These are phyloP conservation scores for Physcomitrellopsis africana DNA, from an alignment of 225 moss, liverwort and hornwort species.

Conservation along the genomic window DNA sequence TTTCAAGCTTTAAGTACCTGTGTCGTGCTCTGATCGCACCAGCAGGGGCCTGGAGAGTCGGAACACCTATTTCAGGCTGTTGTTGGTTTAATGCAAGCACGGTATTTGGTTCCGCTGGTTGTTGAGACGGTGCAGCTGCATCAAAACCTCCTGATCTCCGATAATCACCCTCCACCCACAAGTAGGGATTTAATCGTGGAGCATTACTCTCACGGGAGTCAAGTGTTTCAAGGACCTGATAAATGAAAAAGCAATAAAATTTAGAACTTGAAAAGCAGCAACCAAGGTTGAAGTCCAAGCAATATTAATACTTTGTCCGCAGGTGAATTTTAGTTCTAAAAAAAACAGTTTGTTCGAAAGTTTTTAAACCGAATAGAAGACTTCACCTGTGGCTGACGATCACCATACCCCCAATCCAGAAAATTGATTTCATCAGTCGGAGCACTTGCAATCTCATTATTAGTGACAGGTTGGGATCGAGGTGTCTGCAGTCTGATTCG, in stretches of 20 bases:
- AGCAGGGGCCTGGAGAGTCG: constrained; percentile 30
- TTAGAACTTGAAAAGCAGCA: constrained; percentile 1
- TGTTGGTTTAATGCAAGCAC: constrained; percentile 30
- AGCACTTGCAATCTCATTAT: constrained; percentile 28
- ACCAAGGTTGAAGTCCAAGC: constrained; percentile 13
- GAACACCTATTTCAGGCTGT: constrained; percentile 25
- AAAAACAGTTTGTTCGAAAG: neutral
- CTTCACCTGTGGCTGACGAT: constrained; percentile 42
- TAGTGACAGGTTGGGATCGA: constrained; percentile 25
- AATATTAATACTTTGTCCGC: constrained; percentile 1
- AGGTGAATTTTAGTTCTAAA: neutral
- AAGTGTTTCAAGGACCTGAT: constrained; percentile 36
- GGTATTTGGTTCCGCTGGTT: constrained; percentile 29
- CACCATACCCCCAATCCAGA: constrained; percentile 32
- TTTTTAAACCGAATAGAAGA: neutral
- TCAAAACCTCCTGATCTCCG: constrained; percentile 32
- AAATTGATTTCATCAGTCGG: constrained; percentile 35
- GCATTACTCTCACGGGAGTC: constrained; percentile 31
- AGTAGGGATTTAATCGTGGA: constrained; percentile 40
- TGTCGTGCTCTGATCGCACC: constrained; percentile 28
- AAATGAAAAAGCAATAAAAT: constrained; percentile 15
- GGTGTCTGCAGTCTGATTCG: constrained; percentile 31
- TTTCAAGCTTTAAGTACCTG: constrained; percentile 26
- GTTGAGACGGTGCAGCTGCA: constrained; percentile 33
- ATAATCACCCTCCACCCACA: constrained; percentile 41